A percentile compares a stretch with the other conserved stretches of the same genome.
Evolutionary conservation across 169 alveolate genomes (phyloP).

Genomic region (Plasmodium cynomolgi): DNA sequence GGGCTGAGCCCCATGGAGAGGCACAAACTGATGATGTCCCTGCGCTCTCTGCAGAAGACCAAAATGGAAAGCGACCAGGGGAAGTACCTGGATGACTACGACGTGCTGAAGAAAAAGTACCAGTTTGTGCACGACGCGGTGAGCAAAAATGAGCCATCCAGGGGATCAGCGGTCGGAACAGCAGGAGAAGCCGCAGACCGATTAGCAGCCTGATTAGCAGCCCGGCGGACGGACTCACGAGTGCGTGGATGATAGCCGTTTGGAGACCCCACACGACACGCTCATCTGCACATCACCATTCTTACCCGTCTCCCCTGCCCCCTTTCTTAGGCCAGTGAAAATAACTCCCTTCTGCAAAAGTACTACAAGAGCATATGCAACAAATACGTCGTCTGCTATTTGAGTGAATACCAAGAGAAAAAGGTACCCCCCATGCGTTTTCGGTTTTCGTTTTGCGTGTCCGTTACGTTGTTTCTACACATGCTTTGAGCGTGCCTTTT

Average conservation of each 20-base stretch:
- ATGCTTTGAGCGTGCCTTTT: background rate
- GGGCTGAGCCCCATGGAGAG: conserved; percentile 29
- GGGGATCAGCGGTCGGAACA: too few species aligned
- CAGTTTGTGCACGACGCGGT: conserved; percentile 58
- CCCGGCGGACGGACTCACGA: background rate
- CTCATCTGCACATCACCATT: background rate
- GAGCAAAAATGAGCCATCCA: background rate
- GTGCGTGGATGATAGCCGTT: background rate
- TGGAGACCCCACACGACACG: background rate
- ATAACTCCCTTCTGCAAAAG: conserved; percentile 66
- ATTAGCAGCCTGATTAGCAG: too few species aligned
- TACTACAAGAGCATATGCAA: conserved; percentile 58
- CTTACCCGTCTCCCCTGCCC: background rate
- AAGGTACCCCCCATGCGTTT: background rate
- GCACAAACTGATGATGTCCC: conserved; percentile 64
- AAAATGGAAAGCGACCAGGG: conserved; percentile 9
- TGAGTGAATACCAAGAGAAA: conserved; percentile 19
- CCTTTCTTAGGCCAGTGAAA: conserved; percentile 19
- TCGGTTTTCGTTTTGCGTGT: background rate
- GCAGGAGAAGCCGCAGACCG: too few species aligned
- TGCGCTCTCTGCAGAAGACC: conserved; percentile 14
- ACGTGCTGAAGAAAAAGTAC: conserved; percentile 34
- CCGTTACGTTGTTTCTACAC: background rate
- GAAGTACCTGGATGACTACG: conserved; percentile 35
- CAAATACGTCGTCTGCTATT: conserved; percentile 56